Evolutionary conservation across 495 filamentous ascomycete genomes (phyloP), one percentile per base, ranked within the genome.

Genomic region (Penicillium ochrochloron): DNA sequence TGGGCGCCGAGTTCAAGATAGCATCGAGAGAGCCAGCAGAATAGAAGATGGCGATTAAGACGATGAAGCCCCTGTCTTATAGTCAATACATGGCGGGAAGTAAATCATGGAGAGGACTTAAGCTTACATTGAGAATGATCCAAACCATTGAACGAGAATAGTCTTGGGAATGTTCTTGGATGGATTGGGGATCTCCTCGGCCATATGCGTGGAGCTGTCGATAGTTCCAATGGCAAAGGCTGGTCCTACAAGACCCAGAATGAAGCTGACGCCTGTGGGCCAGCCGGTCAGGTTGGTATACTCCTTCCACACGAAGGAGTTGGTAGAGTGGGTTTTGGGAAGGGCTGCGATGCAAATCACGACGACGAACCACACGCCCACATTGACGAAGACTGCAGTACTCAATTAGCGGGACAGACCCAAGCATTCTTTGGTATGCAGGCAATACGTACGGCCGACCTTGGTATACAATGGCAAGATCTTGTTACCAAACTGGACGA

Each of bases 171-270:
- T 85, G 10, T 86, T 85, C 52, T 78, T 82, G 0, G 84, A 80
- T 0, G 86, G 86, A 67, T 89, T 86, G 15, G 82, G 67, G 0
- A 85, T 85, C 65, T 90, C 87, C 70, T 89, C 87, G 29, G 76
- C 80, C 78, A 88, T 88, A 67, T 87, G 85, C 10, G 84, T 78
- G 53, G 81, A 83, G 14, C 73, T 76, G 58, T 83, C 78, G 35
- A 83, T 80, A 25, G 72, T 82, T 0, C 86, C 86, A 59, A 89
- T 87, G 0, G 85, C 86, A 85, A 86, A 90, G 62, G 89, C 88
- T 0, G 87, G 86, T 15, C 72, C 78, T 41, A 90, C 76, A 80
- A 87, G 88, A 15, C 82, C 67, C 3, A 89, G 73, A 73, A 90
- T 86, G 71, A 88, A 90, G 1, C 84, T 75, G 82, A 83, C 84